Conservation (phyloP, 2,329 filamentous ascomycete genomes). For the Nigrospora osmanthi region DNA sequence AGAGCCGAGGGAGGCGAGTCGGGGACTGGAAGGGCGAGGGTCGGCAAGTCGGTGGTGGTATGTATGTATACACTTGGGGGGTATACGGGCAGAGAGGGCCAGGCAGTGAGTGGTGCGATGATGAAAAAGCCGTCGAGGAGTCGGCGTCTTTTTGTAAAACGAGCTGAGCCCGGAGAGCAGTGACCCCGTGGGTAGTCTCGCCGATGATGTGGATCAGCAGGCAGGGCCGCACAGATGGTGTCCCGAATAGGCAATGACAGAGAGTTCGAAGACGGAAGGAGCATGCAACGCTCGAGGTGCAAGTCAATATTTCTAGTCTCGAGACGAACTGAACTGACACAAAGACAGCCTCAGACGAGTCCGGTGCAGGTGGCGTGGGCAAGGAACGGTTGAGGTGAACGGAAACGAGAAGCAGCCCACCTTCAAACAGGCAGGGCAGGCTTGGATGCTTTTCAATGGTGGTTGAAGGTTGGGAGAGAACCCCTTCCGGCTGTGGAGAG, state of each 20-base stretch:
- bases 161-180: slow-evolving; percentile 1
- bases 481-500: slow-evolving; percentile 23
- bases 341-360: slow-evolving; percentile 17
- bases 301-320: slow-evolving; percentile 6
- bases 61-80: no score
- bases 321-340: slow-evolving; percentile 19
- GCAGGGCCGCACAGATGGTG: slow-evolving; percentile 23
- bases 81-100: no score
- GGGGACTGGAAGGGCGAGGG: no score
- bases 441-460: slow-evolving; percentile 22
- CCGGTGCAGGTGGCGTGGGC: slow-evolving; percentile 8
- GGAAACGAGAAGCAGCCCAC: slow-evolving; percentile 9
- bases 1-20: no score
- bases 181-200: slow-evolving; percentile 6
- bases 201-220: slow-evolving; percentile 12
- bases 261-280: slow-evolving; percentile 17
- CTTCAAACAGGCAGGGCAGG: slow-evolving; percentile 1
- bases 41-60: no score
- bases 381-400: slow-evolving; percentile 11
- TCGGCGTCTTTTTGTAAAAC: slow-evolving; percentile 6
- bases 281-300: slow-evolving; percentile 5
- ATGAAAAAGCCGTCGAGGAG: background rate
- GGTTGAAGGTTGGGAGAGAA: slow-evolving; percentile 16
- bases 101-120: no score
- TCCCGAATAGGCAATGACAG: slow-evolving; percentile 31